These are phyloP conservation scores for Euphrasia confusa DNA, from an alignment of 257 asterid genomes.

Conservation along the genomic window DNA sequence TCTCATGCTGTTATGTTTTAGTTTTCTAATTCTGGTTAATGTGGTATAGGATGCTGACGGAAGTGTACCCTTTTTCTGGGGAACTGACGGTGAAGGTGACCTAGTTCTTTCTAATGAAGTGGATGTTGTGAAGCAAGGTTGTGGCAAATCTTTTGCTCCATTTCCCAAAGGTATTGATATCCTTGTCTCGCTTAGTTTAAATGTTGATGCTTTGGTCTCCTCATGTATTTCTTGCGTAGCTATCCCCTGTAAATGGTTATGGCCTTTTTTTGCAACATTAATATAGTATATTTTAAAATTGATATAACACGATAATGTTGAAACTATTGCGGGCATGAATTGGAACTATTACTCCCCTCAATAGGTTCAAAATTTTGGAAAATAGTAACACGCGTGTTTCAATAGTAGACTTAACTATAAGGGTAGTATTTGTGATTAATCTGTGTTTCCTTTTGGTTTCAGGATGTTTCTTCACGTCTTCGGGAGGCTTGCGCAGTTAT, in stretches of 20 bases:
- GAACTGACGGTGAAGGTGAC: constrained; percentile 76
- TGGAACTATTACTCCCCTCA: background rate
- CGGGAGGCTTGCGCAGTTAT: constrained; percentile 87
- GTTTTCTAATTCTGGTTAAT: constrained; percentile 2
- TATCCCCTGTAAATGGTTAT: no score
- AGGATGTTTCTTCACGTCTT: constrained; percentile 90
- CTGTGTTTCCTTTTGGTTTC: background rate
- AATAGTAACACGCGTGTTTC: background rate
- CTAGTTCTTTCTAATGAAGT: constrained; percentile 74
- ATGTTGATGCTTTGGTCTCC: constrained; percentile 8
- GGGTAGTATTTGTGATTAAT: background rate
- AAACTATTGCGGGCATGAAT: no score
- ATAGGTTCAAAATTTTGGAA: background rate
- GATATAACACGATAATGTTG: no score
- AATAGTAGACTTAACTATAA: background rate
- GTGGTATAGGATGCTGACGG: constrained; percentile 64
- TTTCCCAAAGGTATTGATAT: constrained; percentile 73
- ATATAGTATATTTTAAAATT: no score
- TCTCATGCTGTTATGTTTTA: background rate
- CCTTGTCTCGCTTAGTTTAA: background rate
- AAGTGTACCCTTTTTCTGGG: constrained; percentile 85
- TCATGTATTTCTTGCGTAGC: background rate
- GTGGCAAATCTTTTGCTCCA: constrained; percentile 87
- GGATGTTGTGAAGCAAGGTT: constrained; percentile 72
- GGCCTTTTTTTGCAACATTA: no score